Base-by-base conservation (phyloP, 495 filamentous ascomycete species). In the Pseudoneurospora amorphoporcata region DNA sequence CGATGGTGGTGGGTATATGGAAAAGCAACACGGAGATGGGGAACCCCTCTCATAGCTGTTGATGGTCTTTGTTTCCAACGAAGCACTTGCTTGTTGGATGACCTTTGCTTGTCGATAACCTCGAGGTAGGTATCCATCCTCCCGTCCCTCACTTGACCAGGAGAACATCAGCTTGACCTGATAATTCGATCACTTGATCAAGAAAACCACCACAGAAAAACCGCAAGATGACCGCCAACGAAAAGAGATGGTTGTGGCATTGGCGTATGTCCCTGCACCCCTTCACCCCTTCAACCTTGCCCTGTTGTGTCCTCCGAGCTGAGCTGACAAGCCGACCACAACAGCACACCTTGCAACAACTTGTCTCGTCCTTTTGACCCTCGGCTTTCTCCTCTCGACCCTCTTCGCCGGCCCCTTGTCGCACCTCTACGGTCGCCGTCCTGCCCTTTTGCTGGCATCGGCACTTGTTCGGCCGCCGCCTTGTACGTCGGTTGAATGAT, bases 371-470 rank as follows among this genome's bases (percentile, higher is more conserved):
- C 14, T 78, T 90, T 86, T 90, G 82, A 86, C 86, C 10, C 81
- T 89, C 14, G 87, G 88, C 40, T 86, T 87, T 39, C 87, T 89
- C 73, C 76, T 88, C 12, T 84, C 81, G 12, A 88, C 87, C n/a
- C 82, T 81, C 12, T 81, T 81, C 7, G 86, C 84, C 70, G 87
- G 87, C 3, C 81, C 84, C 3, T 81, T 87, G 37, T 84, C 87
- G 0, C 82, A 80, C 32, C 84, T 78, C 45, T 76, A 87, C 39
- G 86, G 87, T n/a, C 83, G 86, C n/a, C 87, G 83, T 72, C 70
- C 79, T 3, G 81, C 80, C 45, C 78, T 88, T 37, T 87, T 84
- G 81, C 72, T 82, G 10, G 87, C 86, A 1, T 87, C 65, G 81
- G 77, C 4, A 81, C 84, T 0, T 81, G 78, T 7, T 80, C 74